Conservation (phyloP, 805 yeast genomes). For the Zygosaccharomyces lentus region DNA sequence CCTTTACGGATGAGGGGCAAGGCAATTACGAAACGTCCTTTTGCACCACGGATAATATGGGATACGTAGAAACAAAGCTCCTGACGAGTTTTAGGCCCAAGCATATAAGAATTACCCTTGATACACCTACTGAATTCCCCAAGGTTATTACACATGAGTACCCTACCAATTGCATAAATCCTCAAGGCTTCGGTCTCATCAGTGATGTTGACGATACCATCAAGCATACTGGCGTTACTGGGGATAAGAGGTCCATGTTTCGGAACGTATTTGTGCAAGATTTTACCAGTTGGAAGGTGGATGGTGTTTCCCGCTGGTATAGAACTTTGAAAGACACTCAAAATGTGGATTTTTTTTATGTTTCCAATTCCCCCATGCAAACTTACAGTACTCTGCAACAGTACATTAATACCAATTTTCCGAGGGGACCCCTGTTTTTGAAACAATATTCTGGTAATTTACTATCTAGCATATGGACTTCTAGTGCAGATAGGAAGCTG, state of each 20-base stretch:
- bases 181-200: slow-evolving; percentile 63
- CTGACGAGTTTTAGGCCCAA: slow-evolving; percentile 56
- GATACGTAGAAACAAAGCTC: slow-evolving; percentile 56
- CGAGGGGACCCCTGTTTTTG: slow-evolving; percentile 78
- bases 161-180: slow-evolving; percentile 18
- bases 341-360: slow-evolving; percentile 74
- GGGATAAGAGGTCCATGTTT: slow-evolving; percentile 79
- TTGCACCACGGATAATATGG: slow-evolving; percentile 57
- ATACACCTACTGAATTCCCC: slow-evolving; percentile 20
- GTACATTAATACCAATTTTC: slow-evolving; percentile 44
- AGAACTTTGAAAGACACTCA: slow-evolving; percentile 41
- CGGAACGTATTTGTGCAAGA: slow-evolving; percentile 70
- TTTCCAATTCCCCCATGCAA: slow-evolving; percentile 95
- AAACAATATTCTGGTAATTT: slow-evolving; percentile 83
- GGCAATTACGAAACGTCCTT: slow-evolving; percentile 32
- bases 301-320: slow-evolving; percentile 74
- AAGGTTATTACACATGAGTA: slow-evolving; percentile 15
- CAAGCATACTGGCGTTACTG: slow-evolving; percentile 82
- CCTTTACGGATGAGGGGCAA: slow-evolving; percentile 47
- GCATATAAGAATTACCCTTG: slow-evolving; percentile 20
- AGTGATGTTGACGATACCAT: slow-evolving; percentile 95
- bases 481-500: slow-evolving; percentile 77
- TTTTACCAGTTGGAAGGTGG: slow-evolving; percentile 62
- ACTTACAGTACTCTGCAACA: slow-evolving; percentile 49
- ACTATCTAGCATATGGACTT: slow-evolving; percentile 77